These are phyloP conservation scores for Pichia cactophila DNA, from an alignment of 1,139 yeast species.

Conservation along the genomic window DNA sequence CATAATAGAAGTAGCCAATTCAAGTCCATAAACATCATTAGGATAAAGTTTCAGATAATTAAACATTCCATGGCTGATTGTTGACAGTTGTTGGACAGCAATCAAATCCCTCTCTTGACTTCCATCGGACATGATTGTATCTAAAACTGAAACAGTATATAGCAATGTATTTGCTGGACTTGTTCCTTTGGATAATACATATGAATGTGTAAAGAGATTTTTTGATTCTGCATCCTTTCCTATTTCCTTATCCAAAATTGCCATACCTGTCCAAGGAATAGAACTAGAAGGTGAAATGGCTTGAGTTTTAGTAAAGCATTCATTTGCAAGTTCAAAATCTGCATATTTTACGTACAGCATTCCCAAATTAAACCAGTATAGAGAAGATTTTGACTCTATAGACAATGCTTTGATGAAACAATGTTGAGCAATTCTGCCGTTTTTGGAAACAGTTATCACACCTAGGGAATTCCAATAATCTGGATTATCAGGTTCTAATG, in stretches of 20 bases:
- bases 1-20: slow-evolving; percentile 48
- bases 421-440: slow-evolving; percentile 79
- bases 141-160: slow-evolving; percentile 56
- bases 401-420: slow-evolving; percentile 80
- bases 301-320: slow-evolving; percentile 68
- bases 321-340: slow-evolving; percentile 65
- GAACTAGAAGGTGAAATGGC: slow-evolving; percentile 74
- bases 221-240: slow-evolving; percentile 50
- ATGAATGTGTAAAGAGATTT: slow-evolving; percentile 67
- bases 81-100: slow-evolving; percentile 55
- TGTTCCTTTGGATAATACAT: slow-evolving; percentile 64
- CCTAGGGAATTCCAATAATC: slow-evolving; percentile 84
- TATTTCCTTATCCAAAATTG: slow-evolving; percentile 53
- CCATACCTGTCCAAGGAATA: slow-evolving; percentile 85
- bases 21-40: slow-evolving; percentile 52
- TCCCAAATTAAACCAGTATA: slow-evolving; percentile 78
- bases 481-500: slow-evolving; percentile 59
- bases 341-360: slow-evolving; percentile 62
- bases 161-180: slow-evolving; percentile 65
- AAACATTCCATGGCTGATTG: slow-evolving; percentile 66
- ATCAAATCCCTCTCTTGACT: slow-evolving; percentile 42
- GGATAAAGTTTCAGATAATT: slow-evolving; percentile 67
- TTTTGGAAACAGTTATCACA: slow-evolving; percentile 40
- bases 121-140: slow-evolving; percentile 33
- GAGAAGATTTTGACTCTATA: slow-evolving; percentile 58